Evolutionary conservation across 2,329 filamentous ascomycete species (phyloP), one percentile per base, ranked within the genome.

Genomic region (Aaosphaeria arxii): DNA sequence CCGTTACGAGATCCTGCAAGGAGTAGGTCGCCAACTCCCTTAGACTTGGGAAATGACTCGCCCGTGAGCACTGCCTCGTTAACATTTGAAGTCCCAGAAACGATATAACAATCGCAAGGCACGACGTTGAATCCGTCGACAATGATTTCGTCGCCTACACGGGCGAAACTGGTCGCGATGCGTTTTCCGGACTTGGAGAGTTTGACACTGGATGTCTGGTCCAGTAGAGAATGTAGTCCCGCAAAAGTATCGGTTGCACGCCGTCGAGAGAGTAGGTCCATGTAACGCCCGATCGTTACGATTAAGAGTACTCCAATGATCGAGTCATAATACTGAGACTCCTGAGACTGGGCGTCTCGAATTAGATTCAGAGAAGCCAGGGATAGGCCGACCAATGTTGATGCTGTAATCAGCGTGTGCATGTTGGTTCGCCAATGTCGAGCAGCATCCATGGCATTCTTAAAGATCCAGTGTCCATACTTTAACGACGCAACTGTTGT

Each of bases 11-110:
- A 44, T 5, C 52, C 52, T 9, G 49, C 52, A 5, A 54, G 39
- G 5, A 54, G 42, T 6, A 50, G 40, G 40, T 54, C 52, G 17
- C 52, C 52, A 11, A 32, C 42, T 7, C 13, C 39, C 33, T 50
- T 52, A 29, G 40, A 28, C 11, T 48, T 44, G 28, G 49, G 52
- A 3, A 44, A 30, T 1, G 47, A 33, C 35, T 54, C 52, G 38
- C 52, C 49, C 2, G 52, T 54, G 6, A 54, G 46, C 7, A 32
- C 43, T n/a, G 49, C 38, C 42, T 54, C 49, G 38, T 54, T 45
- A 32, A 54, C 38, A 7, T 45, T 39, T 2, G 52, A 54, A 5
- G n/a, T 43, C 13, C 52, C 52, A 17, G 31, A 7, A 1, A 51
- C 5, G 35, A 54, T 40, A 11, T 44, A 53, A 40, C 47, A 50